phyloP scores from a whole-genome alignment of 192 early-diverging fungal genomes.

The Neocallimastix lanati region DNA sequence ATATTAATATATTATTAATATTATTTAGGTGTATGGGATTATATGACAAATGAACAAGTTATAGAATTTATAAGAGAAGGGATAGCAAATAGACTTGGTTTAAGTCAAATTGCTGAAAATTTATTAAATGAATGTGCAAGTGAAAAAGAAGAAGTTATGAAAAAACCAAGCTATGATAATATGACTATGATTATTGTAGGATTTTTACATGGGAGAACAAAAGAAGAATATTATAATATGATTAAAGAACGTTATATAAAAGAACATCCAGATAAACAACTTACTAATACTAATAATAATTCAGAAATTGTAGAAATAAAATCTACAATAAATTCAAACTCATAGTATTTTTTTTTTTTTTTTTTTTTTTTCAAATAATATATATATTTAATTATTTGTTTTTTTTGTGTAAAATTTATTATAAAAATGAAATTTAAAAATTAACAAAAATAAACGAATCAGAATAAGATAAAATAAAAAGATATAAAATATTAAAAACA shows the following conservation, averaged over 20 bases:
- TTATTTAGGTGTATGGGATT: slow-evolving; percentile 86
- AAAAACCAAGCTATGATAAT: slow-evolving; percentile 99
- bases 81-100: slow-evolving; percentile 37
- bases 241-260: background rate
- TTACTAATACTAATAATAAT: background rate
- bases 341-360: no score
- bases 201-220: slow-evolving; percentile 55
- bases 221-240: slow-evolving; percentile 33
- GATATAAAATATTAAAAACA: no score
- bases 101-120: slow-evolving; percentile 60
- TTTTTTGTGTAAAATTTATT: no score
- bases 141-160: background rate
- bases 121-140: slow-evolving; percentile 13
- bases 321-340: background rate
- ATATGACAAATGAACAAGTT: slow-evolving; percentile 73
- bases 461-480: no score
- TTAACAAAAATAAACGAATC: no score
- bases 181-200: slow-evolving; percentile 96
- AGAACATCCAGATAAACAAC: background rate
- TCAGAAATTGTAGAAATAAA: background rate
- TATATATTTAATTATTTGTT: no score
- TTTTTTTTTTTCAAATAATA: no score
- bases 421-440: no score
- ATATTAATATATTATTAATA: background rate
- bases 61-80: slow-evolving; percentile 56